Base-by-base conservation (phyloP, 192 early-diverging fungal species). In the Entomortierella parvispora region DNA sequence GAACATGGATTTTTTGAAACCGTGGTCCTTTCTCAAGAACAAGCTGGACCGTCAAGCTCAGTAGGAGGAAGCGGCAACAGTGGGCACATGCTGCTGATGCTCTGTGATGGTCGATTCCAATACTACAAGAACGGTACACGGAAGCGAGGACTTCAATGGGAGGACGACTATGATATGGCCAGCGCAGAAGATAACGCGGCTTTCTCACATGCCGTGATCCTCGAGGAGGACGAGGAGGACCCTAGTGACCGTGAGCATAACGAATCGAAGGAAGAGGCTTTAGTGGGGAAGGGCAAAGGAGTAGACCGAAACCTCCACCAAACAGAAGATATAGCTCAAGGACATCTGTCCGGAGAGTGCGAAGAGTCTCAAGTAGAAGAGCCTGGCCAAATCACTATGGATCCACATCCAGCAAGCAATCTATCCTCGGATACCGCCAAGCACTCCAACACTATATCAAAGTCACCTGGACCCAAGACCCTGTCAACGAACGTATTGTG, bases 71-170 rank as follows among this genome's bases (percentile, higher is more conserved):
- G 62, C 31, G 4, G 47, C 2, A 58, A 26, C 20, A 18, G 34
- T 28, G 74, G 74, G 11, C 61, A 77, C 46, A 77, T 77, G 74
- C 53, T 77, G 0, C 29, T 77, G 47, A 63, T 77, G 52, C 45
- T 77, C 17, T 20, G 14, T 40, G 46, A 52, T 10, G 74, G 74
- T 1, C 58, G 43, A 2, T 63, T 29, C 60, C 60, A 59, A 7
- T 77, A 77, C 55, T 77, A 68, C 46, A 63, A 64, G 40, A 44
- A 77, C 49, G 74, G 74, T 18, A 20, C 65, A 15, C 65, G 65
- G 25, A 64, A 68, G 31, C 48, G 9, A 10, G 65, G 52, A 0
- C 61, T 51, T 17, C 43, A 58, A 46, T 58, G 46, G 65, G 71
- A 65, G n/a, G 34, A 49, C 12, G 33, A 53, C 20, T 31, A 31